phyloP scores from a whole-genome alignment of 2,329 filamentous ascomycete species.

The Didymella lethalis region DNA sequence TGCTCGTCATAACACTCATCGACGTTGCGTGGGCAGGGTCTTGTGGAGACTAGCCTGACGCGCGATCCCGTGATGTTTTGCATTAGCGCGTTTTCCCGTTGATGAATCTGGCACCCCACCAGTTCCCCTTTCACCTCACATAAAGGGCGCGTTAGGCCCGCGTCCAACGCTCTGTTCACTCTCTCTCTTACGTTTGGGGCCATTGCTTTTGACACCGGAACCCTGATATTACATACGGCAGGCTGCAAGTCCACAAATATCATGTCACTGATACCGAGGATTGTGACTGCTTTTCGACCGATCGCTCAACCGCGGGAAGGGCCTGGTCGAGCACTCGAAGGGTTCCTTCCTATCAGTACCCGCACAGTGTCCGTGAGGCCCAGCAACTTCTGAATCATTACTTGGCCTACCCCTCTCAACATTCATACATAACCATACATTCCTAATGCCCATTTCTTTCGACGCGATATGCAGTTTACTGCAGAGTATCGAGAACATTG shows the following conservation, averaged over 20 bases:
- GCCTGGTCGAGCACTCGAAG: not conserved
- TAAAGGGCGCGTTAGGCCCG: not conserved
- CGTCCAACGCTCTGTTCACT: not conserved
- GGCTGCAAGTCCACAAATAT: not conserved
- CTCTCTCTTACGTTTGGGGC: not conserved
- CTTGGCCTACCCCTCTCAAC: not conserved
- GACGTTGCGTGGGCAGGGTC: not conserved
- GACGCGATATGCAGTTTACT: conserved; percentile 76
- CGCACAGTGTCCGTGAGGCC: not conserved
- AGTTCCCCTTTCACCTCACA: conserved; percentile 15
- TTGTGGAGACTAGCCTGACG: conserved; percentile 13
- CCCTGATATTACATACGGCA: not conserved
- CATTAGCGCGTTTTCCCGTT: conserved; percentile 34
- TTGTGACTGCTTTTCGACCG: not conserved
- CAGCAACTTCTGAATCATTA: not conserved
- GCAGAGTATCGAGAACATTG: conserved; percentile 67
- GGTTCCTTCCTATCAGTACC: not conserved
- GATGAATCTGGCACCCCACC: conserved; percentile 21
- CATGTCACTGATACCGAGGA: conserved; percentile 7
- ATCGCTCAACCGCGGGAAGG: not conserved
- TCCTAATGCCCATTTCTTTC: conserved; percentile 72
- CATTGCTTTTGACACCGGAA: not conserved
- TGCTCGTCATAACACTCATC: not conserved
- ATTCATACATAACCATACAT: not conserved
- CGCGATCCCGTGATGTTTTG: conserved; percentile 39